Conservation (phyloP, 202 grass and related monocot species). For the Saccharum hybrid region DNA sequence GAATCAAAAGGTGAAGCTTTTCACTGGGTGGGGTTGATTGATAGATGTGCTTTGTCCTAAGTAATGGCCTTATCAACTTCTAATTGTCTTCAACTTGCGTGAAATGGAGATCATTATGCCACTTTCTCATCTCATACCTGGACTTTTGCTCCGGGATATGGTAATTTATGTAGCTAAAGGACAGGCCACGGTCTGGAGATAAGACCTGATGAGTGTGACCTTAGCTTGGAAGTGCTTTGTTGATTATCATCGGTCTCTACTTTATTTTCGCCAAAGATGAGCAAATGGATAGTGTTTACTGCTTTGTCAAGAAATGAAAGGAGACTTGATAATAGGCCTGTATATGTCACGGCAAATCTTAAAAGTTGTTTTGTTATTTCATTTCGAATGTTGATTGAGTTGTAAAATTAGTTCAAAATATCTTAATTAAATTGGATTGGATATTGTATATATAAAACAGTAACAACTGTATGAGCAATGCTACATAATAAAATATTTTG, state of each 20-base stretch:
- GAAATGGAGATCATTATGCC: conserved; percentile 38
- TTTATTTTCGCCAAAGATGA: background rate
- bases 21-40: conserved; percentile 34
- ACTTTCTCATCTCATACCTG: conserved; percentile 32
- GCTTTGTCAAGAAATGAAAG: no score
- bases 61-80: conserved; percentile 43
- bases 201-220: conserved; percentile 39
- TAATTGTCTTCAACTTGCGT: conserved; percentile 27
- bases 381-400: no score
- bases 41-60: conserved; percentile 18
- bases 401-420: no score
- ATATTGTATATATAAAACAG: no score
- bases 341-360: no score
- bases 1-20: conserved; percentile 49
- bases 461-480: no score
- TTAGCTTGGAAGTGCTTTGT: conserved; percentile 42
- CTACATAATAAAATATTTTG: no score
- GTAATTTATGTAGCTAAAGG: conserved; percentile 41
- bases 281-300: no score
- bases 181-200: conserved; percentile 19
- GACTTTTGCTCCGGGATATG: conserved; percentile 46
- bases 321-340: no score
- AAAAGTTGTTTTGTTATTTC: no score
- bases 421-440: no score
- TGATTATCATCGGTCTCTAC: conserved; percentile 13